These are phyloP conservation scores for Sphenostylis stenocarpa DNA, from an alignment of 306 rosid species.

Conservation along the genomic window DNA sequence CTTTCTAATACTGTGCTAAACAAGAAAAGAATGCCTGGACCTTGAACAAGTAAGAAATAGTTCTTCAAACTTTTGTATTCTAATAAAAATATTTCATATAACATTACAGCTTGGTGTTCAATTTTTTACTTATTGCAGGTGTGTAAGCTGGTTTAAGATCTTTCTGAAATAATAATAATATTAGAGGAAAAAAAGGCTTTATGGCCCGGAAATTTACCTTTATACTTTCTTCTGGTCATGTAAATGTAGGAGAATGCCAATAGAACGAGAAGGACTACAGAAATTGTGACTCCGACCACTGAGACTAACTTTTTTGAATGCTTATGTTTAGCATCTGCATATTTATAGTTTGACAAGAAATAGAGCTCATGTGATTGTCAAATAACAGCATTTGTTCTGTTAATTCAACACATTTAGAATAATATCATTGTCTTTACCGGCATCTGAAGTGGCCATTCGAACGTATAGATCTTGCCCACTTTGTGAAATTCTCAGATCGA, in stretches of 20 bases:
- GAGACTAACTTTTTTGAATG: background rate
- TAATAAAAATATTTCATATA: background rate
- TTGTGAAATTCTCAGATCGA: constrained; percentile 38
- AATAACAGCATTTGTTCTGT: background rate
- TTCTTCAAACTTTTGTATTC: background rate
- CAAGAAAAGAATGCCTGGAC: background rate
- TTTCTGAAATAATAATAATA: background rate
- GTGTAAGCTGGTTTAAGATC: background rate
- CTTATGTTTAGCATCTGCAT: constrained; percentile 1
- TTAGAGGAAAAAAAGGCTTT: background rate
- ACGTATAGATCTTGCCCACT: constrained; percentile 48
- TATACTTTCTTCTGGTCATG: background rate
- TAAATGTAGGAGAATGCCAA: background rate
- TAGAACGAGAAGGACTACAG: background rate
- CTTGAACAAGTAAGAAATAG: background rate
- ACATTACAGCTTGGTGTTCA: background rate
- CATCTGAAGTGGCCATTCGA: constrained; percentile 34
- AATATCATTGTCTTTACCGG: background rate
- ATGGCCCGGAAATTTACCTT: constrained; percentile 1
- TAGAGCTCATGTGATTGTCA: background rate
- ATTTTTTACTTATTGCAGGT: background rate
- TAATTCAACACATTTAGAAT: background rate
- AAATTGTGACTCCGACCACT: background rate
- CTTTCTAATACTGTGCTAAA: background rate
- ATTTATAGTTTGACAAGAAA: background rate